Evolutionary conservation across 2,329 filamentous ascomycete genomes (phyloP).

Genomic region (Paecilomyces fulvus): DNA sequence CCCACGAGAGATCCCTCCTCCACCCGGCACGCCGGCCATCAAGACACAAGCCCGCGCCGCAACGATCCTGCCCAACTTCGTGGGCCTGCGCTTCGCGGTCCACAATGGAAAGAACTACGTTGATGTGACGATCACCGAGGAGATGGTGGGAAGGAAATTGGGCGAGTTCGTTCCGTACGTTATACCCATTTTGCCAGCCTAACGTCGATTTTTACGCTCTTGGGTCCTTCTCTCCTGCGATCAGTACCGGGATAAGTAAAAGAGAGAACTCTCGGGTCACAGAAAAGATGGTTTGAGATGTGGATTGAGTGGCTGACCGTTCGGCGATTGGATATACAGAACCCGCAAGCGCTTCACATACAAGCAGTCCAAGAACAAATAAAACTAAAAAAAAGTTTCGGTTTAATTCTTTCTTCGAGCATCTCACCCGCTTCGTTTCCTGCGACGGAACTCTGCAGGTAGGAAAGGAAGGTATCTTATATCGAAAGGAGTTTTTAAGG

Average conservation of each 20-base stretch:
- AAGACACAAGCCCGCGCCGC: conserved; percentile 79
- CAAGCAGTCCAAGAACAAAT: conserved; percentile 65
- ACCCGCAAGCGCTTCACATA: conserved; percentile 61
- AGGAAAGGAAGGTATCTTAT: background rate
- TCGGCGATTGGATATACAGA: conserved; percentile 29
- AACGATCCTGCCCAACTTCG: conserved; percentile 86
- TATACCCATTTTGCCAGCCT: background rate
- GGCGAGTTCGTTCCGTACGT: conserved; percentile 85
- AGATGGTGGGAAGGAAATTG: conserved; percentile 94
- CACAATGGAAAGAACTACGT: conserved; percentile 86
- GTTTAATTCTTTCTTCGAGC: background rate
- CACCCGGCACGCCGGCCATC: conserved; percentile 63
- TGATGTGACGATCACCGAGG: conserved; percentile 77
- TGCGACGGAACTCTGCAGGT: too few relatives aligned
- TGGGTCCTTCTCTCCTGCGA: background rate
- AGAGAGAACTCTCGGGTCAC: background rate
- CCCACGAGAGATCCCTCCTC: conserved; percentile 38
- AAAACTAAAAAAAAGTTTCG: conserved; percentile 13
- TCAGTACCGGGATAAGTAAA: background rate
- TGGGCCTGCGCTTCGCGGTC: conserved; percentile 79
- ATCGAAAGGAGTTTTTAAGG: background rate
- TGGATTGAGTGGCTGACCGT: background rate
- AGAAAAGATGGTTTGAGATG: background rate
- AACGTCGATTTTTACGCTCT: background rate
- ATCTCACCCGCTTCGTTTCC: too few relatives aligned